These are phyloP conservation scores for Eutypella sp. DNA, from an alignment of 2,329 filamentous ascomycete species.

Conservation along the genomic window DNA sequence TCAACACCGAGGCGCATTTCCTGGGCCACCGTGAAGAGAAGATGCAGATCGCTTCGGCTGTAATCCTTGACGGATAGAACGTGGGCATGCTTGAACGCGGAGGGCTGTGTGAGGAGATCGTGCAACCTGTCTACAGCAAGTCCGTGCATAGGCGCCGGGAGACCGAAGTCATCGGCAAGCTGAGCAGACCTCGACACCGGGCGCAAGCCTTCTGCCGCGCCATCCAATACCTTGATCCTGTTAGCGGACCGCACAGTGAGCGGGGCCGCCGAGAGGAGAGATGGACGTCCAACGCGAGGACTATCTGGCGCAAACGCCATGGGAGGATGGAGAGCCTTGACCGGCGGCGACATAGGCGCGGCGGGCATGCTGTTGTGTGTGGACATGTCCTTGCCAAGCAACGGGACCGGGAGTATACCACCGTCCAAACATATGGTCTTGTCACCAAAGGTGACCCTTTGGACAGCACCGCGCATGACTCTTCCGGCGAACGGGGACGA, in stretches of 20 bases:
- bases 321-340: conserved; percentile 46
- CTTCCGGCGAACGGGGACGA: conserved; percentile 73
- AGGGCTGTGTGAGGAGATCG: conserved; percentile 67
- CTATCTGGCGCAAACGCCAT: conserved; percentile 32
- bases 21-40: conserved; percentile 93
- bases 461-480: conserved; percentile 63
- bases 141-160: conserved; percentile 43
- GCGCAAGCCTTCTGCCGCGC: conserved; percentile 23
- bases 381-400: conserved; percentile 71
- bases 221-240: conserved; percentile 30
- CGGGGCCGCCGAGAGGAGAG: conserved; percentile 22
- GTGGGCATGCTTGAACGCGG: conserved; percentile 83
- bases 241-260: conserved; percentile 27
- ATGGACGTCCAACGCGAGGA: conserved; percentile 28
- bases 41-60: conserved; percentile 77
- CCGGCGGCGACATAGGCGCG: conserved; percentile 48
- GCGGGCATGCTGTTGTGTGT: conserved; percentile 49
- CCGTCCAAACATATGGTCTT: conserved; percentile 73
- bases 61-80: conserved; percentile 92
- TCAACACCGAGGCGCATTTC: conserved; percentile 97
- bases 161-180: conserved; percentile 40
- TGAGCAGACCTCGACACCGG: conserved; percentile 17
- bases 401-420: conserved; percentile 49
- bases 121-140: conserved; percentile 57
- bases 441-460: conserved; percentile 70